phyloP scores from a whole-genome alignment of 257 asterid genomes.

The Solanum peruvianum region DNA sequence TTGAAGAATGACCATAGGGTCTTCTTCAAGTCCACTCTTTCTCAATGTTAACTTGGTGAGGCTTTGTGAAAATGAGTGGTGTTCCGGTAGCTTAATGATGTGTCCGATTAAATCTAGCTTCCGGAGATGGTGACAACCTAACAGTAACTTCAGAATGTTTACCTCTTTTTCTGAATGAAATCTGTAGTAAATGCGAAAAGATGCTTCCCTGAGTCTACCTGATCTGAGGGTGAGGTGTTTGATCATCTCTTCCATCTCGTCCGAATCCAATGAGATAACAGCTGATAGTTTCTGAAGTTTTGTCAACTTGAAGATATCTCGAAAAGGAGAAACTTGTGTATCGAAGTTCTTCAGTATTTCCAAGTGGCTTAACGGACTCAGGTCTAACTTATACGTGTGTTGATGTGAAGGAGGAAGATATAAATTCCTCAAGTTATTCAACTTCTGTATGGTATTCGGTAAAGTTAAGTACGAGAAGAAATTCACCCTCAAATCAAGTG shows the following conservation, averaged over 20 bases:
- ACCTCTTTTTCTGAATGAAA: conserved; percentile 33
- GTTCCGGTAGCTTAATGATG: conserved; percentile 29
- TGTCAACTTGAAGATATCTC: conserved; percentile 28
- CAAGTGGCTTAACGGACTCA: conserved; percentile 22
- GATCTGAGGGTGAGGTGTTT: conserved; percentile 4
- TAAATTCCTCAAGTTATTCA: conserved; percentile 29
- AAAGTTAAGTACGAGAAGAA: conserved; percentile 24
- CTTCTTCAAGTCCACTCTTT: conserved; percentile 35
- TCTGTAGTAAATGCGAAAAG: conserved; percentile 29
- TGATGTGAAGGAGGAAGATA: conserved; percentile 46
- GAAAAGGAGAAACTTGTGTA: conserved; percentile 27
- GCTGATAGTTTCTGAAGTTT: conserved; percentile 35
- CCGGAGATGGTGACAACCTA: conserved; percentile 27
- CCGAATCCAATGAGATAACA: conserved; percentile 15
- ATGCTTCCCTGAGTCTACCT: conserved; percentile 17
- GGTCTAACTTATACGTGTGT: conserved; percentile 17
- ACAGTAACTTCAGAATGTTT: conserved; percentile 13
- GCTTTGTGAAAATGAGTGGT: conserved; percentile 10
- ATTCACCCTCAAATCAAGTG: conserved; percentile 30
- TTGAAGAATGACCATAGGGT: conserved; percentile 38
- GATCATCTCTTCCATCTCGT: conserved; percentile 21
- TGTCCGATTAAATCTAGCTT: conserved; percentile 35
- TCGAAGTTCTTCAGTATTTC: conserved; percentile 38
- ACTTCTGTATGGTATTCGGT: conserved; percentile 35
- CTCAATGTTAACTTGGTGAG: conserved; percentile 36